These are phyloP conservation scores for Salix koriyanagi DNA, from an alignment of 345 rosid species.

Conservation along the genomic window DNA sequence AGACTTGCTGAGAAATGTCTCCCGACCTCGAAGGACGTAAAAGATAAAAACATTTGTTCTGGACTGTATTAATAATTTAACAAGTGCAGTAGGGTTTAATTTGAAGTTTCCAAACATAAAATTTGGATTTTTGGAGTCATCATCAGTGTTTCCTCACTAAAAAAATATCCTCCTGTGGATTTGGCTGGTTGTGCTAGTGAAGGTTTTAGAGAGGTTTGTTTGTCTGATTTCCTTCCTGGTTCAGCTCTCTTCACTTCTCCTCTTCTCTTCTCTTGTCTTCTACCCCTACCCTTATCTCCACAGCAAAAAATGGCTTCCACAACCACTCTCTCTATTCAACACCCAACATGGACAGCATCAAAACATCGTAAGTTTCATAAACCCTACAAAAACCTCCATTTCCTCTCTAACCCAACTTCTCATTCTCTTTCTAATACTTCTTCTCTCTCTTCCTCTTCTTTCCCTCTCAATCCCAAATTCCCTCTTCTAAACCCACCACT, in stretches of 20 bases:
- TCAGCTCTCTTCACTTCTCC: neutral
- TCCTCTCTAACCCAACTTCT: neutral
- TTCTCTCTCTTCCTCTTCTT: neutral
- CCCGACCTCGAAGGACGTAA: neutral
- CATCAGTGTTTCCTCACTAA: neutral
- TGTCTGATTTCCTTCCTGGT: neutral
- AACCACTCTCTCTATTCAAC: conserved; percentile 37
- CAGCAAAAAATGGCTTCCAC: conserved; percentile 43
- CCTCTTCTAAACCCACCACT: no score
- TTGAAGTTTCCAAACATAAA: neutral
- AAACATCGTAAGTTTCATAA: conserved; percentile 13
- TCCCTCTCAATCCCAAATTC: no score
- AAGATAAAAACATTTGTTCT: neutral
- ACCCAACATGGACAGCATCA: conserved; percentile 35
- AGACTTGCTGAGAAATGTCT: neutral
- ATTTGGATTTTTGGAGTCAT: neutral
- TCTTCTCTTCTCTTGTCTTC: conserved; percentile 2
- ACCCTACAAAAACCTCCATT: conserved; percentile 28
- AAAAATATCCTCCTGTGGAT: neutral
- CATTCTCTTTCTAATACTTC: no score
- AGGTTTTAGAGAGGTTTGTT: conserved; percentile 54
- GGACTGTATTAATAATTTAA: neutral
- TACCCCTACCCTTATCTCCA: conserved; percentile 9
- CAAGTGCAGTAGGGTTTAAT: neutral
- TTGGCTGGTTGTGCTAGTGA: neutral